These are phyloP conservation scores for Cryptosporidium parvum DNA, from an alignment of 169 alveolate species.

Conservation along the genomic window DNA sequence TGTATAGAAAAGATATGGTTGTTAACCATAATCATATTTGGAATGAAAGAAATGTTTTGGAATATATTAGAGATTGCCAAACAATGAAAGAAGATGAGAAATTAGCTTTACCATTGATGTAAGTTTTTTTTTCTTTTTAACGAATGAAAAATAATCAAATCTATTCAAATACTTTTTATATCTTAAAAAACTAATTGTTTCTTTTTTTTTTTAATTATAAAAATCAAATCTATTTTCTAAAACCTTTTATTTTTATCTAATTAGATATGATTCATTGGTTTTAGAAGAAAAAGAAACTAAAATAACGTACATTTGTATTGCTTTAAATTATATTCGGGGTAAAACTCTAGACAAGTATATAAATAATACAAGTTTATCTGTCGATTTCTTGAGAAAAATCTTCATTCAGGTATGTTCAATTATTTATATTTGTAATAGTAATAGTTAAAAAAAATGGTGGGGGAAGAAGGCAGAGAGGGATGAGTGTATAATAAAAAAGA, in stretches of 20 bases:
- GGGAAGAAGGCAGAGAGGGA: too few species aligned
- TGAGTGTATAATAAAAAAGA: too few species aligned
- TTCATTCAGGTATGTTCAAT: conserved; percentile 36
- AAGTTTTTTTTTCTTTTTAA: background rate
- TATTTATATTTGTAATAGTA: background rate
- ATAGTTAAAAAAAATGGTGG: too few species aligned
- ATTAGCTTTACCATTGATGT: conserved; percentile 19
- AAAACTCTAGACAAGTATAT: conserved; percentile 22
- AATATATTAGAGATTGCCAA: conserved; percentile 18
- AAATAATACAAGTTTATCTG: background rate
- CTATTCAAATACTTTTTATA: too few species aligned
- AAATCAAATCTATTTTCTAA: too few species aligned
- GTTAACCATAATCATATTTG: conserved; percentile 27
- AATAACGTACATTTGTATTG: conserved; percentile 41
- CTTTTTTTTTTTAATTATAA: too few species aligned
- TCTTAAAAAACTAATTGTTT: background rate
- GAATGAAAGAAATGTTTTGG: conserved; percentile 55
- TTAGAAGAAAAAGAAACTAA: conserved; percentile 10
- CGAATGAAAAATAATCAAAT: too few species aligned
- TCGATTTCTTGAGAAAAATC: background rate
- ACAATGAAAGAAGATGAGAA: conserved; percentile 4
- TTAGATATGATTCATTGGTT: conserved; percentile 49
- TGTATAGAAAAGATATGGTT: conserved; percentile 49
- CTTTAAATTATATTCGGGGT: conserved; percentile 27
- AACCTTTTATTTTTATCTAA: background rate